Percentiles rank a stretch among this genome's conserved stretches.
These are phyloP conservation scores for Pichia sp. DNA, from an alignment of 1,139 yeast genomes.

Conservation along the genomic window DNA sequence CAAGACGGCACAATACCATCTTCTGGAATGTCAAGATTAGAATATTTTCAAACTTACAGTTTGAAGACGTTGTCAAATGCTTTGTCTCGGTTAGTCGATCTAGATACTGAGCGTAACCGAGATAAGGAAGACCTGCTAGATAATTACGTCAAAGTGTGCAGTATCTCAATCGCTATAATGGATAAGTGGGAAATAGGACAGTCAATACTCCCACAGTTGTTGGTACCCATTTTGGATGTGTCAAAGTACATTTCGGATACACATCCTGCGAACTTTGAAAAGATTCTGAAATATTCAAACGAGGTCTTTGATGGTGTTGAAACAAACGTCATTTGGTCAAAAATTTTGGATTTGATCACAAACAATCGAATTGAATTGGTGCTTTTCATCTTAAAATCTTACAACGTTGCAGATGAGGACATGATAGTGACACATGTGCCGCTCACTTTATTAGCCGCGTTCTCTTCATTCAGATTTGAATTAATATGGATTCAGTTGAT, in stretches of 20 bases:
- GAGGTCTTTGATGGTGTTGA: constrained; percentile 84
- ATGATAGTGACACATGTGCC: constrained; percentile 78
- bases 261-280: constrained; percentile 29
- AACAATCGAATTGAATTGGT: constrained; percentile 42
- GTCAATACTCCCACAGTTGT: constrained; percentile 61
- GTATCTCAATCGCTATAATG: constrained; percentile 66
- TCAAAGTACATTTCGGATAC: constrained; percentile 30
- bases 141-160: constrained; percentile 49
- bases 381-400: constrained; percentile 55
- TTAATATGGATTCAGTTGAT: constrained; percentile 31
- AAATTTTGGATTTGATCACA: constrained; percentile 42
- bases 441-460: constrained; percentile 49
- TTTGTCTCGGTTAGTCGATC: constrained; percentile 43
- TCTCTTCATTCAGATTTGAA: constrained; percentile 29
- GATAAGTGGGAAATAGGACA: constrained; percentile 94
- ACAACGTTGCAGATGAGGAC: constrained; percentile 80
- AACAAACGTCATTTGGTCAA: constrained; percentile 70
- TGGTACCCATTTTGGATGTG: constrained; percentile 55
- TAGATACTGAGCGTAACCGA: constrained; percentile 29
- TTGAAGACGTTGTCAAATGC: constrained; percentile 48
- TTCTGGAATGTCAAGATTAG: constrained; percentile 33
- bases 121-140: constrained; percentile 37
- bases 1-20: constrained; percentile 11
- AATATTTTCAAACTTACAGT: constrained; percentile 60
- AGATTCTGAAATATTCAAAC: constrained; percentile 54